Percentiles rank a stretch among this genome's conserved stretches.
Evolutionary conservation across 108 stramenopile genomes (phyloP).

Genomic region (Skeletonema grethae): DNA sequence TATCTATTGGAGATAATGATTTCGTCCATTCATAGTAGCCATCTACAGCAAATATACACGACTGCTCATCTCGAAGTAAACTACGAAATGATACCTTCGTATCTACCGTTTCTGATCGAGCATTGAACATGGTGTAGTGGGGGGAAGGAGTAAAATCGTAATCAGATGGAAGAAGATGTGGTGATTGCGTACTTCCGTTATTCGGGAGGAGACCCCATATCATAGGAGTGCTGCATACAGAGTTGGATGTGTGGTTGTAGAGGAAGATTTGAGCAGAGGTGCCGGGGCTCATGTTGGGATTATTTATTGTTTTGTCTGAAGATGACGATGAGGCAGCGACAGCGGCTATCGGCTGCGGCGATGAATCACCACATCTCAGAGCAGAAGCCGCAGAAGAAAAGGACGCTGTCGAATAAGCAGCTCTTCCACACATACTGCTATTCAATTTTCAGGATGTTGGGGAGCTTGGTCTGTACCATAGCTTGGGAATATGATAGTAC

Average conservation of each 20-base stretch:
- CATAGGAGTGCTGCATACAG: conserved; percentile 28
- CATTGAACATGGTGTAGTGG: conserved; percentile 77
- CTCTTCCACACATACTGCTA: background rate
- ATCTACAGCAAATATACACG: conserved; percentile 77
- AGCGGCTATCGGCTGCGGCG: background rate
- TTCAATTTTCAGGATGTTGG: too few relatives aligned
- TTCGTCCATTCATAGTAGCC: conserved; percentile 86
- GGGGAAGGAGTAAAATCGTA: conserved; percentile 58
- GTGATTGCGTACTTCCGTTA: conserved; percentile 44
- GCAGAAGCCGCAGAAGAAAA: background rate
- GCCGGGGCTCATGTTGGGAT: conserved; percentile 27
- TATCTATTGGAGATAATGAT: conserved; percentile 12
- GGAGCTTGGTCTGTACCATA: too few relatives aligned
- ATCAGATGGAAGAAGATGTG: conserved; percentile 44
- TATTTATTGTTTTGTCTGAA: background rate
- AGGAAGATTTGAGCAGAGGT: conserved; percentile 10
- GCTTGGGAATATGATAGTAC: too few relatives aligned
- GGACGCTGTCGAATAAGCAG: background rate
- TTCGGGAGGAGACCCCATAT: conserved; percentile 80
- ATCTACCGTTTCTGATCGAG: conserved; percentile 76
- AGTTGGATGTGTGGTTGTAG: background rate
- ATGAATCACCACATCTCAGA: background rate
- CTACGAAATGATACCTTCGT: conserved; percentile 65
- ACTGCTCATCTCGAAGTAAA: conserved; percentile 45
- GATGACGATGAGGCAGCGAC: background rate